Percentiles rank a stretch among this genome's conserved stretches.
These are phyloP conservation scores for Gentiana dahurica DNA, from an alignment of 257 asterid genomes.

Conservation along the genomic window DNA sequence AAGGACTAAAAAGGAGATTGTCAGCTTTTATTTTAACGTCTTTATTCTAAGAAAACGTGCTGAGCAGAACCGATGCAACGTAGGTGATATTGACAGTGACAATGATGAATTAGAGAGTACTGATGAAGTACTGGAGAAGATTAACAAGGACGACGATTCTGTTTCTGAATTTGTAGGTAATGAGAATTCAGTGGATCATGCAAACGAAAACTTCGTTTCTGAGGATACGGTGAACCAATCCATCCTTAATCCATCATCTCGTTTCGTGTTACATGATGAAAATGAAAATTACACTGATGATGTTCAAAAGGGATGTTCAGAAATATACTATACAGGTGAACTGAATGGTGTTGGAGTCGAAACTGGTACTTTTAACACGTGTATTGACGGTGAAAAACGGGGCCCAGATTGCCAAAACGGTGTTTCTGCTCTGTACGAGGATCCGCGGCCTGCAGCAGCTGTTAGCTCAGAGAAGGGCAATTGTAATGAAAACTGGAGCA, in stretches of 20 bases:
- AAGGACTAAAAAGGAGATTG: conserved; percentile 23
- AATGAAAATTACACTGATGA: no score
- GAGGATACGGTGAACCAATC: neutral
- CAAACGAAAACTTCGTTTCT: neutral
- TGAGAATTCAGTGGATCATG: neutral
- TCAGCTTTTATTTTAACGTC: conserved; percentile 33
- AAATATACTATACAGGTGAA: no score
- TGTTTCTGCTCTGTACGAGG: conserved; percentile 7
- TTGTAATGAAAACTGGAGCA: conserved; percentile 11
- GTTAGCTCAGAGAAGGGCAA: conserved; percentile 10
- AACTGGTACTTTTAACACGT: neutral
- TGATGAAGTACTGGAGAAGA: conserved; percentile 10
- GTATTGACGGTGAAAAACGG: conserved; percentile 5
- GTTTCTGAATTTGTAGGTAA: conserved; percentile 15
- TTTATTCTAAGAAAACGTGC: conserved; percentile 28
- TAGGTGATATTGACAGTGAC: conserved; percentile 26
- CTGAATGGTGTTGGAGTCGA: no score
- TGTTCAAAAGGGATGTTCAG: no score
- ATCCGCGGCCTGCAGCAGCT: conserved; percentile 6
- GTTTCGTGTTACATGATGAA: neutral
- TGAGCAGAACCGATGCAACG: conserved; percentile 28
- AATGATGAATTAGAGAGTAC: conserved; percentile 25
- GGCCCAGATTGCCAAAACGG: neutral
- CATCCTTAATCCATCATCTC: conserved; percentile 5
- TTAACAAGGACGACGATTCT: conserved; percentile 18